Base-by-base conservation (phyloP, 169 alveolate genomes). In the Eimeria maxima region DNA sequence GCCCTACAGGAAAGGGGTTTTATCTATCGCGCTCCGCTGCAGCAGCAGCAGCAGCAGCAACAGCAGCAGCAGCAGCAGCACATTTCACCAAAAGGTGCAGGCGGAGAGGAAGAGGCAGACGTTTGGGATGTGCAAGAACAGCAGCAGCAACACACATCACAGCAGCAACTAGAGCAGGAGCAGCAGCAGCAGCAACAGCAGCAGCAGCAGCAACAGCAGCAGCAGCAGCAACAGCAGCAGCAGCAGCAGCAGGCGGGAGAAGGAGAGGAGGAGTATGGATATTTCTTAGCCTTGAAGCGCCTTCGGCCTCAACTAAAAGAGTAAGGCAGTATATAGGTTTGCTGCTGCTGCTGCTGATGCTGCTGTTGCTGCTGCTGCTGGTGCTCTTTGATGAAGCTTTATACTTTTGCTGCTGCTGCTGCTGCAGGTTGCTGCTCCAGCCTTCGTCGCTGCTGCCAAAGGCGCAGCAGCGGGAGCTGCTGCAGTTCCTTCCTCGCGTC, bases 381-480 rank as follows among this genome's bases (percentile, higher is more conserved):
- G 50, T 69, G 80, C 80, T 69, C 76, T 67, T 67, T 33, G 24
- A 47, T 22, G 4, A 29, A 27, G 2, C 63, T 11, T 42, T 22
- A 7, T 3, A 16, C 38, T 53, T 33, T 38, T 76, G 87, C 87
- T 76, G 87, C 87, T 76, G 55, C 55, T 76, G 65, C 65, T 76
- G 87, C 60, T 76, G 14, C 65, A 44, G 87, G 87, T 7, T 76
- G 87, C 87, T 38, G 87, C 87, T 16, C 63, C 87, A 76, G 87
- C 87, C 87, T 0, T 22, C 11, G 60, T 76, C 13, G 87, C 60
- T 76, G 87, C 87, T 76, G 20, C 87, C 87, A 1, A 76, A 45
- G n/a, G 87, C 60, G 87, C 87, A 76, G 87, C 87, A 76, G 33
- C 87, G 87, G 87, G 87, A 76, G 87, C 87, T 76, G 65, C 60